Base-by-base conservation (phyloP, 2,329 filamentous ascomycete species). In the Fusarium xyrophilum region DNA sequence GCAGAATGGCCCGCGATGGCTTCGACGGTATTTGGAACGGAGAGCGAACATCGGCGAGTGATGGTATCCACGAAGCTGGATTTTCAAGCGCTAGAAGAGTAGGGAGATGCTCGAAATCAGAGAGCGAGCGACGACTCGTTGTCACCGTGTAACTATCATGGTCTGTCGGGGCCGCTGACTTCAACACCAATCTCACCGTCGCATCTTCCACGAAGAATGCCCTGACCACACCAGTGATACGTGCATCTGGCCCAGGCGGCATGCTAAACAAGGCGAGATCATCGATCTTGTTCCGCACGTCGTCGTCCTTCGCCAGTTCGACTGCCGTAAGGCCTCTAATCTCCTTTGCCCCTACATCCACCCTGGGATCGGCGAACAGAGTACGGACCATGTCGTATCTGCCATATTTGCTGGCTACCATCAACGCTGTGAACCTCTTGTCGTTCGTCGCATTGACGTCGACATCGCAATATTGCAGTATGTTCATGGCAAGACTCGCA, bases 371-470 rank as follows among this genome's bases (percentile, higher is more conserved):
- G 42, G 90, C 87, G 77, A 97, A 98, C 9, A 99, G 84, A 13
- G 90, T 89, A 61, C 94, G 86, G 21, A 99, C 95, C 84, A 97
- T 93, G 73, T 98, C 96, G 56, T 97, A 91, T 66, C 96, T 88
- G 35, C 96, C 96, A 76, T 98, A 99, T 78, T 99, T 99, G 85
- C 95, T 98, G 11, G 95, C 95, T 66, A 99, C 91, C 96, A 99
- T 99, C 59, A 99, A 83, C 3, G 96, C 90, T 0, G 96, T 99
- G 76, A 99, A 98, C 48, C 88, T 91, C 80, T 93, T 97, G 73
- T 98, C 94, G 75, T 99, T 99, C 12, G 90, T 91, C 12, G 95
- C 94, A 79, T 99, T 99, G 57, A 95, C 92, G 75, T 99, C 93
- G n/a, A 93, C 91, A 71, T 99, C 96, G 79, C 94, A 97, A 63